Evolutionary conservation across 257 asterid species (phyloP).

Genomic region (Ilex aquifolium): DNA sequence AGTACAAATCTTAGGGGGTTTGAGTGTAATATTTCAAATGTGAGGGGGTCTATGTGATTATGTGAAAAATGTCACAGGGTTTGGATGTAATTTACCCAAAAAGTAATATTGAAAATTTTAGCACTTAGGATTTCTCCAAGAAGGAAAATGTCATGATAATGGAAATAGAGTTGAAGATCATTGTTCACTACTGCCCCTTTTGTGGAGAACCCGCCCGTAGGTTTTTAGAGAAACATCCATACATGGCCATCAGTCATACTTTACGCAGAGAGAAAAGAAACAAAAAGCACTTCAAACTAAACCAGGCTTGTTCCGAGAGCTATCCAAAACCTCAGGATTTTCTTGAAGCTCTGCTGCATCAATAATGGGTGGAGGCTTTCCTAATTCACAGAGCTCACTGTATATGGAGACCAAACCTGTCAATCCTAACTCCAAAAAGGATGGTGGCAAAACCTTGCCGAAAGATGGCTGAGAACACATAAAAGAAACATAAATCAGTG

Average conservation of each 20-base stretch:
- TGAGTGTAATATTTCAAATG: too few species aligned
- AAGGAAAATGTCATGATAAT: neutral
- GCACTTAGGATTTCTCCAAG: neutral
- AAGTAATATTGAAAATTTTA: too few species aligned
- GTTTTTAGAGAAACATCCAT: neutral
- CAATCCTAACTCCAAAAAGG: constrained; percentile 61
- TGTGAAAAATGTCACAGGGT: too few species aligned
- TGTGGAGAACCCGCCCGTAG: too few species aligned
- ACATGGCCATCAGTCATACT: neutral
- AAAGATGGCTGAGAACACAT: constrained; percentile 57
- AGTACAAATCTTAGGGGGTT: too few species aligned
- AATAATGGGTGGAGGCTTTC: constrained; percentile 62
- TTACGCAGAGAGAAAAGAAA: constrained; percentile 7
- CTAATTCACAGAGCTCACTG: constrained; percentile 52
- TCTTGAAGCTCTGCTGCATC: constrained; percentile 64
- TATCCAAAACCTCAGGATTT: constrained; percentile 62
- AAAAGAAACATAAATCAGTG: neutral
- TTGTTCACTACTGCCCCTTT: neutral
- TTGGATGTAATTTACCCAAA: too few species aligned
- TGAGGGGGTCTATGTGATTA: too few species aligned
- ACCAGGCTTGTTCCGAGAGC: constrained; percentile 6
- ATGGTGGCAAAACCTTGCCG: constrained; percentile 59
- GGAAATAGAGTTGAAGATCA: neutral
- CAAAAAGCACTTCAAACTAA: constrained; percentile 8
- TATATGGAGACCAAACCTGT: constrained; percentile 51